Percentiles rank a stretch among this genome's conserved stretches.
Evolutionary conservation across 2,329 filamentous ascomycete species (phyloP).

Genomic region (Cytospora schulzeri): DNA sequence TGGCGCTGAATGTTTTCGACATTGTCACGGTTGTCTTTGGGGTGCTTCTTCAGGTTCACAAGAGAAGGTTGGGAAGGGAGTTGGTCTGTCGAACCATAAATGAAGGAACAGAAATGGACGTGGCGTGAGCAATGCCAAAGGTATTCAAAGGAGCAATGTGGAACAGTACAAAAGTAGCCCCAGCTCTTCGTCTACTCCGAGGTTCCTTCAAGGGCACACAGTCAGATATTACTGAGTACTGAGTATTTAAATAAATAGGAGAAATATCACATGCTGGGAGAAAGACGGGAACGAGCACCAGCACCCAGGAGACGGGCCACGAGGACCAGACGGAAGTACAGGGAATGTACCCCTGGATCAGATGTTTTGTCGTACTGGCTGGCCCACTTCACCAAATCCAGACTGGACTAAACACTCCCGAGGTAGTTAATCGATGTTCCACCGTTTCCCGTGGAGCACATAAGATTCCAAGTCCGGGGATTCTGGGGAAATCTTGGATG

Average conservation of each 20-base stretch:
- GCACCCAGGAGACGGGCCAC: constrained; percentile 18
- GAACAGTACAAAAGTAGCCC: background rate
- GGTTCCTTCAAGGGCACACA: constrained; percentile 5
- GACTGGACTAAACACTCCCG: background rate
- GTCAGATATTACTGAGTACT: constrained; percentile 11
- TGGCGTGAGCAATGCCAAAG: background rate
- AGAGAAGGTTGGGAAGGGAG: background rate
- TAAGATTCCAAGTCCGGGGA: background rate
- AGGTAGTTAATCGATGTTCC: background rate
- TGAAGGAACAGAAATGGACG: constrained; percentile 8
- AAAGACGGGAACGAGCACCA: constrained; percentile 1
- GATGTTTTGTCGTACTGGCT: background rate
- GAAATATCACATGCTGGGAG: constrained; percentile 17
- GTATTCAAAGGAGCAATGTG: background rate
- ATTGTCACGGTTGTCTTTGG: constrained; percentile 52
- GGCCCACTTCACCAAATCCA: background rate
- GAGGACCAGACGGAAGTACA: constrained; percentile 7
- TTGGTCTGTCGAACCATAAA: constrained; percentile 11
- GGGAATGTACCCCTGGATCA: background rate
- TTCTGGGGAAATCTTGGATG: constrained; percentile 14
- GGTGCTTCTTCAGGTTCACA: background rate
- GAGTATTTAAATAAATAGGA: background rate
- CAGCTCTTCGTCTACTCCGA: background rate
- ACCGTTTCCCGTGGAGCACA: background rate
- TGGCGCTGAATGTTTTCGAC: constrained; percentile 82